Conservation (phyloP, 176 grass and related monocot genomes). For the Saccharum spontaneum region DNA sequence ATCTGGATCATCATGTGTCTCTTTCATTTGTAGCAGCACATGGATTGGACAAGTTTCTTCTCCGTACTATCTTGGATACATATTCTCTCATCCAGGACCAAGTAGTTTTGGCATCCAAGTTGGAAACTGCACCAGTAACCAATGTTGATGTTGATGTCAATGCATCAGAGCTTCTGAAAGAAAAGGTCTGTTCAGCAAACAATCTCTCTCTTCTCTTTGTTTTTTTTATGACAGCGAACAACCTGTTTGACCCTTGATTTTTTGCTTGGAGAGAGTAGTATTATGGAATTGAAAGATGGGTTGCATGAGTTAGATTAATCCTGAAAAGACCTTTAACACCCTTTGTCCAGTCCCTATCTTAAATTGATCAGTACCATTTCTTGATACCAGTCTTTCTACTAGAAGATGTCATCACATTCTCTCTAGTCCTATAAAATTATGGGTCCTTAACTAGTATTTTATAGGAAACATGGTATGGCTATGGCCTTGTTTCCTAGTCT, state of each 20-base stretch:
- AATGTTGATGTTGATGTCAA: conserved; percentile 51
- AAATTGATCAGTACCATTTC: conserved; percentile 5
- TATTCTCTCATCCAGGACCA: conserved; percentile 80
- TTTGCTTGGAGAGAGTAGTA: background rate
- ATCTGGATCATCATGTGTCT: conserved; percentile 68
- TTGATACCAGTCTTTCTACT: conserved; percentile 9
- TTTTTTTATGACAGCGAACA: background rate
- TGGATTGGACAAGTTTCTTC: conserved; percentile 85
- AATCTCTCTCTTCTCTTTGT: background rate
- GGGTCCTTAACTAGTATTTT: conserved; percentile 5
- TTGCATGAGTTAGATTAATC: background rate
- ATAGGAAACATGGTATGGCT: background rate
- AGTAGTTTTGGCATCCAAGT: conserved; percentile 66
- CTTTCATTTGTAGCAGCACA: conserved; percentile 88
- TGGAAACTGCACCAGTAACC: conserved; percentile 44
- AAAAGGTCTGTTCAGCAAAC: conserved; percentile 61
- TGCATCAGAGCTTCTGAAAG: conserved; percentile 79
- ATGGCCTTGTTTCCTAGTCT: conserved; percentile 1
- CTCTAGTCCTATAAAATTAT: background rate
- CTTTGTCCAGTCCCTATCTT: background rate
- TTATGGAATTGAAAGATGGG: background rate
- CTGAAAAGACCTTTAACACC: background rate
- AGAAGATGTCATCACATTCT: background rate
- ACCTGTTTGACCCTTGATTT: conserved; percentile 22
- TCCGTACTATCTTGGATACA: conserved; percentile 60